Percentiles rank a stretch among this genome's conserved stretches.
phyloP scores from a whole-genome alignment of 306 rosid genomes.

The Prunus mira region DNA sequence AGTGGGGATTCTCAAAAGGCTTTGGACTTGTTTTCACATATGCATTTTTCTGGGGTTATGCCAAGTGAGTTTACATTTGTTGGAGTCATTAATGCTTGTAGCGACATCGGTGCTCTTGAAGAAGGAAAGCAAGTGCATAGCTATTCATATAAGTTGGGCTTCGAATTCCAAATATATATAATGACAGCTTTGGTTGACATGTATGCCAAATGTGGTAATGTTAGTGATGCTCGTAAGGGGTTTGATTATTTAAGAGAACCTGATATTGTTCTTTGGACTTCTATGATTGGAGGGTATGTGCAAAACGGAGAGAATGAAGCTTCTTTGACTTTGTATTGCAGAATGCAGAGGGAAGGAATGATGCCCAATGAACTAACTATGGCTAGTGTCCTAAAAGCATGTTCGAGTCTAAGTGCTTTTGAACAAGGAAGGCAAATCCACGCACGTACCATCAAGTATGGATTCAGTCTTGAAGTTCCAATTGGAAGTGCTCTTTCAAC shows the following conservation, averaged over 20 bases:
- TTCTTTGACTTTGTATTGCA: constrained; percentile 59
- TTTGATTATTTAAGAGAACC: constrained; percentile 61
- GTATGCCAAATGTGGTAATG: constrained; percentile 73
- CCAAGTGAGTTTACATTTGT: constrained; percentile 73
- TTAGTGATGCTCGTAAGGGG: constrained; percentile 61
- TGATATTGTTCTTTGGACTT: constrained; percentile 86
- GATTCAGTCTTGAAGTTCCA: constrained; percentile 64
- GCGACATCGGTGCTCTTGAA: constrained; percentile 50
- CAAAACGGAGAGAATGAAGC: constrained; percentile 74
- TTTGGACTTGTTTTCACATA: constrained; percentile 48
- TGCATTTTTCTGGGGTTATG: constrained; percentile 55
- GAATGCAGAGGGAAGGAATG: constrained; percentile 66
- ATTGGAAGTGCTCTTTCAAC: constrained; percentile 87
- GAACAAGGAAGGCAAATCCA: constrained; percentile 92
- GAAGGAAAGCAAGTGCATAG: constrained; percentile 80
- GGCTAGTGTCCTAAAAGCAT: constrained; percentile 75
- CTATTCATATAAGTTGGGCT: constrained; percentile 68
- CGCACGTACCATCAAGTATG: constrained; percentile 56
- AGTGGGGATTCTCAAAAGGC: constrained; percentile 68
- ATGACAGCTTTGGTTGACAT: constrained; percentile 86
- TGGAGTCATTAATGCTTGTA: constrained; percentile 76
- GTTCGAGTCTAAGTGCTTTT: constrained; percentile 72
- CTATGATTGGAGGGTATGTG: constrained; percentile 78
- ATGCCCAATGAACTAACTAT: constrained; percentile 71
- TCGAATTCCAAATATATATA: constrained; percentile 56